Conservation (phyloP, 1,139 yeast genomes). For the Yamadazyma diospyri region DNA sequence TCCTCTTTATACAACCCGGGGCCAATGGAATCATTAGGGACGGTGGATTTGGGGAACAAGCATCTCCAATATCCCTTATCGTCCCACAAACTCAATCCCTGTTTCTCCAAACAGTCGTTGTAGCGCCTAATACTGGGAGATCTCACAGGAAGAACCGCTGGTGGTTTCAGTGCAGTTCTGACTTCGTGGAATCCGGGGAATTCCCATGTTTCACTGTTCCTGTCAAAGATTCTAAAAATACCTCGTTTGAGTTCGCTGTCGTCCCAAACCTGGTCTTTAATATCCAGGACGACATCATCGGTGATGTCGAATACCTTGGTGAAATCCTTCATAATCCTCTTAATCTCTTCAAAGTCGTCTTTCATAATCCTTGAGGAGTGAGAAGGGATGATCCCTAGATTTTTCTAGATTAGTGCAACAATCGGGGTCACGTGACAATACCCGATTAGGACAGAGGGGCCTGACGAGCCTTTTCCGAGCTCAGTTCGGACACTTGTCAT, state of each 20-base stretch:
- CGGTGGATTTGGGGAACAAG: constrained; percentile 61
- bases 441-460: too few relatives aligned
- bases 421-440: too few relatives aligned
- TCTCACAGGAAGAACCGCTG: constrained; percentile 54
- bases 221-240: constrained; percentile 4
- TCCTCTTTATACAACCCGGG: constrained; percentile 52
- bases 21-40: constrained; percentile 32
- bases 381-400: constrained; percentile 1
- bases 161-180: constrained; percentile 19
- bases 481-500: too few relatives aligned
- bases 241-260: constrained; percentile 6
- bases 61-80: constrained; percentile 83
- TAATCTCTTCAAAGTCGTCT: constrained; percentile 12
- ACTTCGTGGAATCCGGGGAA: constrained; percentile 9
- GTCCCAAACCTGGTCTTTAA: constrained; percentile 17
- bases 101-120: constrained; percentile 55
- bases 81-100: constrained; percentile 80
- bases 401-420: not conserved
- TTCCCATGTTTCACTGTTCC: constrained; percentile 11
- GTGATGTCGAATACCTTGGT: constrained; percentile 19
- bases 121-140: constrained; percentile 62
- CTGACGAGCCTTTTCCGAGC: too few relatives aligned
- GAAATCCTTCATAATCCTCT: constrained; percentile 13
- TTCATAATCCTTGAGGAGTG: constrained; percentile 2
- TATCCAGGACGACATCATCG: constrained; percentile 23